These are phyloP conservation scores for Boletus huronensis DNA, from an alignment of 768 basidiomycete species.

Conservation along the genomic window DNA sequence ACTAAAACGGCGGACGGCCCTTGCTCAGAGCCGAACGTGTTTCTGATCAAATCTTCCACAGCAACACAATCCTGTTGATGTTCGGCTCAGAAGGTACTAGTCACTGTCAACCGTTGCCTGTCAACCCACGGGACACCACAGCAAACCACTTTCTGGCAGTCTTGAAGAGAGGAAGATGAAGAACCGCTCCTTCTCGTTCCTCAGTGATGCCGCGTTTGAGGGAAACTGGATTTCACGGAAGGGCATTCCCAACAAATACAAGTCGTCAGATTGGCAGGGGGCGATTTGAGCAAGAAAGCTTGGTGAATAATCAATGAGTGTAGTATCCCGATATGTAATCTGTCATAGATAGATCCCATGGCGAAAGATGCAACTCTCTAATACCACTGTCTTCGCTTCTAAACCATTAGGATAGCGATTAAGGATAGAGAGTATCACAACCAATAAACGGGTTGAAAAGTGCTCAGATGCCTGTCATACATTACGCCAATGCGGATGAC, in stretches of 20 bases:
- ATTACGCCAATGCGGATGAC: conserved; percentile 21
- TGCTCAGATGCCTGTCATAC: not conserved
- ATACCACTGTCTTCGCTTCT: conserved; percentile 9
- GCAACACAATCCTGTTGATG: conserved; percentile 58
- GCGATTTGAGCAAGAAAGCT: conserved; percentile 1
- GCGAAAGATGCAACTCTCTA: conserved; percentile 6
- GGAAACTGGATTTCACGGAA: conserved; percentile 38
- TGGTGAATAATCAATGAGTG: not conserved
- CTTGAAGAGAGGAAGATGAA: conserved; percentile 72
- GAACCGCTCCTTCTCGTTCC: conserved; percentile 45
- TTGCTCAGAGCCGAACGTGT: conserved; percentile 44
- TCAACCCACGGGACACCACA: conserved; percentile 69
- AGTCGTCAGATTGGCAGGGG: not conserved
- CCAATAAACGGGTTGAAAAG: not conserved
- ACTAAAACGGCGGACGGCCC: conserved; percentile 56
- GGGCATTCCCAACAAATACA: conserved; percentile 41
- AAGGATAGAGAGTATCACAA: conserved; percentile 8
- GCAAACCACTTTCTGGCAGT: conserved; percentile 42
- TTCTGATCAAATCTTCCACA: conserved; percentile 53
- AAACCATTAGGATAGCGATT: conserved; percentile 19
- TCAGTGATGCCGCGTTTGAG: conserved; percentile 36
- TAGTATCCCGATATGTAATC: conserved; percentile 5
- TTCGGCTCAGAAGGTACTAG: conserved; percentile 8
- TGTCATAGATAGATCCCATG: not conserved
- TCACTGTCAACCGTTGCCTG: not conserved